Evolutionary conservation across 345 rosid genomes (phyloP).

Genomic region (Cardiospermum halicacabum): DNA sequence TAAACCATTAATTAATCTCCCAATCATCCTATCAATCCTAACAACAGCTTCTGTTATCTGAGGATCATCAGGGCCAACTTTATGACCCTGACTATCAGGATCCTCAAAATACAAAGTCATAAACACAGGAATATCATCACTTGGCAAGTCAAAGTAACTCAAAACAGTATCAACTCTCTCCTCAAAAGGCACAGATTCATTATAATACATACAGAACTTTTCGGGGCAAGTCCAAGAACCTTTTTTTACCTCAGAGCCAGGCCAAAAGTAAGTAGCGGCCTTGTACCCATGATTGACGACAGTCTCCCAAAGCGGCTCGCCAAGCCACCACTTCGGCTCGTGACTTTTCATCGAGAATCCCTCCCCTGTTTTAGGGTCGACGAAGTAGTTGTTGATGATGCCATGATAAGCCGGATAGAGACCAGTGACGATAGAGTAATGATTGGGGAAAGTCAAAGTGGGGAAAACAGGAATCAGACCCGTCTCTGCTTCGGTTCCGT

Average conservation of each 20-base stretch:
- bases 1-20: conserved; percentile 66
- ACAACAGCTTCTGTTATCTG: conserved; percentile 74
- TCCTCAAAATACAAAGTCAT: conserved; percentile 92
- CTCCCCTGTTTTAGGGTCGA: conserved; percentile 58
- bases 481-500: conserved; percentile 82
- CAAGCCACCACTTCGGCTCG: conserved; percentile 93
- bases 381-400: conserved; percentile 62
- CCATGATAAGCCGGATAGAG: conserved; percentile 90
- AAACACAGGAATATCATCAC: conserved; percentile 57
- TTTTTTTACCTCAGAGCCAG: conserved; percentile 92
- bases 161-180: conserved; percentile 78
- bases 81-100: conserved; percentile 96
- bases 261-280: conserved; percentile 95
- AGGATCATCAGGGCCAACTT: conserved; percentile 91
- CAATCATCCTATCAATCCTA: conserved; percentile 66
- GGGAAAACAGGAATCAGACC: conserved; percentile 93
- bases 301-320: conserved; percentile 95
- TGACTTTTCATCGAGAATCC: conserved; percentile 65
- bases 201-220: conserved; percentile 49
- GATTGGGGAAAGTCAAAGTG: conserved; percentile 84
- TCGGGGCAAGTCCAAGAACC: conserved; percentile 86
- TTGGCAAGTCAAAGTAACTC: conserved; percentile 69
- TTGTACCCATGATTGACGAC: conserved; percentile 70
- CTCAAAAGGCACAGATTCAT: conserved; percentile 76
- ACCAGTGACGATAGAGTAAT: conserved; percentile 91